Evolutionary conservation across 805 yeast genomes (phyloP).

Genomic region (Starmerella bombicola): DNA sequence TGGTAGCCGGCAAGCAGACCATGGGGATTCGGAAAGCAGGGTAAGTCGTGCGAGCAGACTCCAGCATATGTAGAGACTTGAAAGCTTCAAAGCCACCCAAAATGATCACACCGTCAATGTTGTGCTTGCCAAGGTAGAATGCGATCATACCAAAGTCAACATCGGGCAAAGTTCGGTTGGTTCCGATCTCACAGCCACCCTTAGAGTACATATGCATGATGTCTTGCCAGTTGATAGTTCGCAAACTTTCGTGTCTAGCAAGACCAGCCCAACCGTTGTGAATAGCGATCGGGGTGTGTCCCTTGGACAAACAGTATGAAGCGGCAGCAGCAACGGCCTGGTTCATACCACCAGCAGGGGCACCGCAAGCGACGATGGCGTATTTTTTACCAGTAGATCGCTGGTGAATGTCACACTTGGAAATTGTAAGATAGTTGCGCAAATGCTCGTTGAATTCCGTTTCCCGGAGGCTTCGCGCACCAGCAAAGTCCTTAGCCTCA

Average conservation of each 20-base stretch:
- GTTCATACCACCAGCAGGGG: slow-evolving; percentile 95
- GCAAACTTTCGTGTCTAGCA: slow-evolving; percentile 75
- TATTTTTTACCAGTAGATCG: slow-evolving; percentile 37
- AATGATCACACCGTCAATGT: slow-evolving; percentile 76
- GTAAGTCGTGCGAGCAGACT: slow-evolving; percentile 59
- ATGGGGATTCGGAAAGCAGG: slow-evolving; percentile 92
- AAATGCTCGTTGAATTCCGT: slow-evolving; percentile 75
- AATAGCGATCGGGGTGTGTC: slow-evolving; percentile 83
- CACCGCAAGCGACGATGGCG: slow-evolving; percentile 87
- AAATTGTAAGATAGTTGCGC: slow-evolving; percentile 57
- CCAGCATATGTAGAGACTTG: slow-evolving; percentile 67
- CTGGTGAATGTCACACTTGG: slow-evolving; percentile 47
- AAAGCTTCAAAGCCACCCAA: slow-evolving; percentile 99
- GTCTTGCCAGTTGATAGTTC: slow-evolving; percentile 65
- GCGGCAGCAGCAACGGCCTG: slow-evolving; percentile 87
- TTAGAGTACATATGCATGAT: slow-evolving; percentile 76
- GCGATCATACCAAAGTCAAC: slow-evolving; percentile 82
- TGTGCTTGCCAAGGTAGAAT: slow-evolving; percentile 77
- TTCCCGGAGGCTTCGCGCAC: slow-evolving; percentile 79
- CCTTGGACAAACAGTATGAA: slow-evolving; percentile 72
- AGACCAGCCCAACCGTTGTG: slow-evolving; percentile 90
- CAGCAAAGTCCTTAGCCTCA: slow-evolving; percentile 60
- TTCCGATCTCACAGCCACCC: slow-evolving; percentile 97
- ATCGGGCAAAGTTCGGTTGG: slow-evolving; percentile 78
- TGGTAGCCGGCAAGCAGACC: slow-evolving; percentile 88